Conservation (phyloP, 208 protist genomes). For the Vickermania spadyakhi region DNA sequence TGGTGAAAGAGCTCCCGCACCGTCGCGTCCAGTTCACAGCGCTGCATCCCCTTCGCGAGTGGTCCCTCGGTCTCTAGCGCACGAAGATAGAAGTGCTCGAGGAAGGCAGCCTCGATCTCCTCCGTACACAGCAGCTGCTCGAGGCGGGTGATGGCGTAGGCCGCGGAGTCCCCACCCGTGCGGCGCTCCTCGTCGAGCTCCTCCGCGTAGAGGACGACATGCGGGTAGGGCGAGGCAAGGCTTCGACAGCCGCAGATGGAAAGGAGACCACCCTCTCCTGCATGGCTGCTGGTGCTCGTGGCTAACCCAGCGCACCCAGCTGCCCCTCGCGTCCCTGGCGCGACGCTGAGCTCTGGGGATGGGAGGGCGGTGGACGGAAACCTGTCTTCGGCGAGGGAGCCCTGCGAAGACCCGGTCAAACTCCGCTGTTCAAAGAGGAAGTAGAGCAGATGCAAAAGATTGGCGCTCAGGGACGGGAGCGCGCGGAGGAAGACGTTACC, state of each 20-base stretch:
- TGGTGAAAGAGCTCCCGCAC: neutral
- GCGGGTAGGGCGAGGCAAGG: neutral
- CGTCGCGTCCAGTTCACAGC: neutral
- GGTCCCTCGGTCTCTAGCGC: neutral
- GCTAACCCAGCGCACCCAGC: too few species aligned
- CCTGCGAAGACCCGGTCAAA: too few species aligned
- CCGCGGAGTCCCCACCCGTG: too few species aligned
- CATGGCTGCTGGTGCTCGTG: too few species aligned
- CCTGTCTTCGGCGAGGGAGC: too few species aligned
- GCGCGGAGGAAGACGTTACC: neutral
- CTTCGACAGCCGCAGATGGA: too few species aligned
- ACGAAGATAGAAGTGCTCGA: neutral
- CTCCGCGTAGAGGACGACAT: neutral
- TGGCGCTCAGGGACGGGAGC: neutral
- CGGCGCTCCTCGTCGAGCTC: neutral
- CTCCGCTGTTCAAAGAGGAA: neutral
- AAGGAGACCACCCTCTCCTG: too few species aligned
- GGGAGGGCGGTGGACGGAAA: too few species aligned
- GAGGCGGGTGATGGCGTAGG: neutral
- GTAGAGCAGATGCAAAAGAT: neutral
- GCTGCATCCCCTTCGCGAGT: neutral
- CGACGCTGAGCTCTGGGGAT: too few species aligned
- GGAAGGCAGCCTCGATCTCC: neutral
- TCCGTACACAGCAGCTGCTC: neutral
- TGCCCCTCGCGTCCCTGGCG: too few species aligned